These are phyloP conservation scores for Geotrichum candidum DNA, from an alignment of 1,139 yeast genomes.

Conservation along the genomic window DNA sequence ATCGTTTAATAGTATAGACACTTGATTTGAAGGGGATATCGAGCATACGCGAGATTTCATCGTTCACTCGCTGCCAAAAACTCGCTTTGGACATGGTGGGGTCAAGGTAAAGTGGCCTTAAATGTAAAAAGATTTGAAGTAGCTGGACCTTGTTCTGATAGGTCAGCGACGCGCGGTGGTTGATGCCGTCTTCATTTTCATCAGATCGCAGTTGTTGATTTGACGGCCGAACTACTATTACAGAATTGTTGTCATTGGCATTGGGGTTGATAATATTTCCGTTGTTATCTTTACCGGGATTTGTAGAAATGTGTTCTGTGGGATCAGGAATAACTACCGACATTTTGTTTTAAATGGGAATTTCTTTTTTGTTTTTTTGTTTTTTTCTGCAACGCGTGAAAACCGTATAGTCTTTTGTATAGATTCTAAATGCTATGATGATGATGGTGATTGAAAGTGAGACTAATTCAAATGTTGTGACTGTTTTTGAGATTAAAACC, in stretches of 20 bases:
- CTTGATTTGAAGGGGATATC: slow-evolving; percentile 14
- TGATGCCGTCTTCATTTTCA: neutral
- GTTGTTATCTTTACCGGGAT: neutral
- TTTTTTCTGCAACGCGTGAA: too few species aligned
- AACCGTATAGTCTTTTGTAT: too few species aligned
- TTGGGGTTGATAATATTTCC: neutral
- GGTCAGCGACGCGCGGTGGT: slow-evolving; percentile 12
- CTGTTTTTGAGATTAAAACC: neutral
- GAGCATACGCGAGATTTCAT: slow-evolving; percentile 6
- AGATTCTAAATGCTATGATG: neutral
- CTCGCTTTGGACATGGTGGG: slow-evolving; percentile 12
- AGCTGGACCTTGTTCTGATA: slow-evolving; percentile 9
- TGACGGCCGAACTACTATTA: neutral
- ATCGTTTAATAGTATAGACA: slow-evolving; percentile 12
- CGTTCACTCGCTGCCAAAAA: slow-evolving; percentile 13
- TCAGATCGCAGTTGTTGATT: neutral
- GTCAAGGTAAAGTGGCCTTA: slow-evolving; percentile 10
- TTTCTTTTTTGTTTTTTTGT: neutral
- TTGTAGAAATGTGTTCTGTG: neutral
- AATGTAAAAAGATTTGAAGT: slow-evolving; percentile 5
- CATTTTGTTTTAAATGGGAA: neutral
- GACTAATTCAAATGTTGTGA: neutral
- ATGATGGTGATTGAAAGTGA: neutral
- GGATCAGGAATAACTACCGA: neutral
- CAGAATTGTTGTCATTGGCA: neutral